These are phyloP conservation scores for Trichoderma endophyticum DNA, from an alignment of 2,329 filamentous ascomycete species.

Conservation along the genomic window DNA sequence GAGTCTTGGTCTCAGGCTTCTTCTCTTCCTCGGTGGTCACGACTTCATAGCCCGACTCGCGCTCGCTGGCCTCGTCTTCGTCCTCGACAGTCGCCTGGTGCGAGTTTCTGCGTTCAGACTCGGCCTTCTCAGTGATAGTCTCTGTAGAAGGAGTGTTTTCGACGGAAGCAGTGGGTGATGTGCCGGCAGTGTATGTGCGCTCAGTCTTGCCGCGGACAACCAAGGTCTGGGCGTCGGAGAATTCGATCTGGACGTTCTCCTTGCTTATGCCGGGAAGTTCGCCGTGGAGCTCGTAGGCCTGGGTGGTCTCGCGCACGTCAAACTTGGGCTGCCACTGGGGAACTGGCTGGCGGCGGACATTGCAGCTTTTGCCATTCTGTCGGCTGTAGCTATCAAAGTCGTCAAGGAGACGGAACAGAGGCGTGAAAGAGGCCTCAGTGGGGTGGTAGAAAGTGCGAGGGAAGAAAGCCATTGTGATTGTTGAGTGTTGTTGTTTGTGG, in stretches of 20 bases:
- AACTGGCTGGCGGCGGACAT: conserved; percentile 31
- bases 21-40: conserved; percentile 26
- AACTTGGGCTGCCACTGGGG: conserved; percentile 72
- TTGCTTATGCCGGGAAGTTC: conserved; percentile 75
- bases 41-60: conserved; percentile 27
- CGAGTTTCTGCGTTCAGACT: conserved; percentile 35
- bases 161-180: conserved; percentile 45
- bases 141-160: conserved; percentile 40
- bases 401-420: conserved; percentile 63
- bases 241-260: conserved; percentile 73
- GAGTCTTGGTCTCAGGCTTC: conserved; percentile 21
- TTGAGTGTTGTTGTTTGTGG: conserved; percentile 3
- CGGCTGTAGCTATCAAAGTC: conserved; percentile 59
- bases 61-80: conserved; percentile 39
- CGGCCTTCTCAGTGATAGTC: conserved; percentile 41
- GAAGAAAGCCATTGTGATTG: conserved; percentile 56
- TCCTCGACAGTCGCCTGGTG: conserved; percentile 67
- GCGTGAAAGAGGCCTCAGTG: conserved; percentile 51
- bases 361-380: conserved; percentile 30
- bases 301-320: conserved; percentile 68
- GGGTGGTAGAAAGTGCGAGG: conserved; percentile 51
- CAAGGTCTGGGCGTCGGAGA: conserved; percentile 71
- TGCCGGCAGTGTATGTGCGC: conserved; percentile 57
- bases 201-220: conserved; percentile 68
- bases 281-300: conserved; percentile 72